Conservation (phyloP, 208 protist genomes). For the Leishmania amazonensis region DNA sequence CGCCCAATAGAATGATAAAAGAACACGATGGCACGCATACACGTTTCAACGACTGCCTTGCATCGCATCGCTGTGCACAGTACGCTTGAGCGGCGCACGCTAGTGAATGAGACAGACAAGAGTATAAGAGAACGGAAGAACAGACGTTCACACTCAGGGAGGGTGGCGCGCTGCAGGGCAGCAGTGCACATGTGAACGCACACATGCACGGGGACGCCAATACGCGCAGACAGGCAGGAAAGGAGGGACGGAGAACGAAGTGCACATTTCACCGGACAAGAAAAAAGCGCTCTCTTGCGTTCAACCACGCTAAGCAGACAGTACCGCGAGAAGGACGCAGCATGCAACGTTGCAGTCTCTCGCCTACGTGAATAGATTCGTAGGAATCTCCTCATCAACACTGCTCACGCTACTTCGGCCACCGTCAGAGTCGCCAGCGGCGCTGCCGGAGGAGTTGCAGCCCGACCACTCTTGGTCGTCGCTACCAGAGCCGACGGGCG, state of each 20-base stretch:
- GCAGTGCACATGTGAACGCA: conserved; percentile 1
- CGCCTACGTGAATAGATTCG: conserved; percentile 25
- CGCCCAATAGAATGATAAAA: neutral
- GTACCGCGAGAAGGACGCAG: neutral
- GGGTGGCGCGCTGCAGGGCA: neutral
- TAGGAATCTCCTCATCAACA: conserved; percentile 31
- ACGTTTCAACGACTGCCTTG: neutral
- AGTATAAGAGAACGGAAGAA: too few relatives aligned
- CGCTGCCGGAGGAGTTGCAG: conserved; percentile 19
- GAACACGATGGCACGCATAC: neutral
- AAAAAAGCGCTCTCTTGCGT: too few relatives aligned
- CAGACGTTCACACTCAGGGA: neutral
- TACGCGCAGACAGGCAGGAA: neutral
- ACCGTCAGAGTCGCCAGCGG: conserved; percentile 9
- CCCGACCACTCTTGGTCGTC: conserved; percentile 34
- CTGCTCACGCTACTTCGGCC: conserved; percentile 32
- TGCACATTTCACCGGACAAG: neutral
- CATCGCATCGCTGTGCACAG: neutral
- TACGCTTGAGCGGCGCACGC: neutral
- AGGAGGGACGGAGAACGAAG: too few relatives aligned
- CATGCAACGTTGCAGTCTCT: too few relatives aligned
- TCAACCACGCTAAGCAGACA: neutral
- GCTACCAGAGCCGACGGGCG: conserved; percentile 21
- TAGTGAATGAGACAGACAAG: neutral
- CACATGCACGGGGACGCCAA: neutral